Base-by-base conservation (phyloP, 176 grass and related monocot species). In the Cenchrus purpureus region DNA sequence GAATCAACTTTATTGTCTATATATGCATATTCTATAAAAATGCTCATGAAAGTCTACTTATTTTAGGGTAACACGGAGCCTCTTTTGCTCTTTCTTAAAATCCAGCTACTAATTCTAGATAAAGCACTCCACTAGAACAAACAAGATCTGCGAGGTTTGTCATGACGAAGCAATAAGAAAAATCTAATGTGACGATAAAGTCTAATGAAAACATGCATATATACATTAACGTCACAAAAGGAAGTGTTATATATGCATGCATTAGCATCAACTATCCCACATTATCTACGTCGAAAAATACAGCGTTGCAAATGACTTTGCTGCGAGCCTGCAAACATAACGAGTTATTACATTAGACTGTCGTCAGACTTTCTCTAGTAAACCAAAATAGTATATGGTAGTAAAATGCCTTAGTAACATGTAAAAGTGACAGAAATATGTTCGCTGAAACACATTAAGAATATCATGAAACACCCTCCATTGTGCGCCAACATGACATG, bases 1-100 rank as follows among this genome's bases (percentile, higher is more conserved):
- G 5, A 8, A 16, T n/a, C 16, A 43, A 14, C 49, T 68, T 15
- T 68, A 67, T 58, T 8, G 2, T 58, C 1, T 54, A 15, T 15
- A 15, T 54, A 3, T 46, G 4, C 13, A 56, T 56, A 4, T 53
- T 53, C 15, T 56, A 10, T 79, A 14, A 52, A 52, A 80, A 20
- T 80, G 29, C 1, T 76, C 28, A 37, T 2, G 8, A 13, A 22
- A 5, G 1, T 12, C 10, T 46, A 44, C 52, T 32, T 42, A 6
- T 57, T 20, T 25, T 25, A 25, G 25, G 9, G 20, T 52, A 83
- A 51, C 4, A 82, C 62, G 20, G 73, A 37, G 9, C 10, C 28
- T 61, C 1, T 14, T 73, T 32, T 71, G 22, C 25, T 73, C 55
- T 61, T 83, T 72, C 42, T 61, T 19, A 2, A 83, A 73, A 63